phyloP scores from a whole-genome alignment of 306 rosid genomes.

The Gynostemma pentaphyllum region DNA sequence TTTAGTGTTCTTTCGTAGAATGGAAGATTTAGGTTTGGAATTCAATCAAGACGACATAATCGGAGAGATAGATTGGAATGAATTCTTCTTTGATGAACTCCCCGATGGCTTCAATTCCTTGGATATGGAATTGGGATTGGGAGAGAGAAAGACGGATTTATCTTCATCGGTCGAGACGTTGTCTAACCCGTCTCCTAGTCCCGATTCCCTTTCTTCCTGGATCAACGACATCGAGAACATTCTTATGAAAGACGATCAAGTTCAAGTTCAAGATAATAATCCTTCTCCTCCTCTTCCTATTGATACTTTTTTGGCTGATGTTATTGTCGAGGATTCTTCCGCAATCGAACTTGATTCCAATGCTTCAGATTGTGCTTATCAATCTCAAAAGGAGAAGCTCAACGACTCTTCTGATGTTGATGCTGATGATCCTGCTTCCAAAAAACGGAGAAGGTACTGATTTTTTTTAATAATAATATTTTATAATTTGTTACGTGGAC shows the following conservation, averaged over 20 bases:
- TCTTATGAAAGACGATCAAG: slow-evolving; percentile 38
- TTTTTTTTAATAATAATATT: background rate
- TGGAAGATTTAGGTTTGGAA: slow-evolving; percentile 13
- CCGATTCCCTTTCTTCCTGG: slow-evolving; percentile 19
- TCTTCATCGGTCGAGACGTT: slow-evolving; percentile 4
- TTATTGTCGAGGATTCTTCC: background rate
- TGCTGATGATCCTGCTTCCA: slow-evolving; percentile 34
- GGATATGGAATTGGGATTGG: slow-evolving; percentile 2
- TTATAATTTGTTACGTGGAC: background rate
- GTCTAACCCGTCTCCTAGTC: slow-evolving; percentile 10
- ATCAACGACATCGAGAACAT: slow-evolving; percentile 39
- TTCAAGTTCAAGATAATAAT: too few species aligned
- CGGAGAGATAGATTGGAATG: slow-evolving; percentile 25
- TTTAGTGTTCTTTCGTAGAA: background rate
- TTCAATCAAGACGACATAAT: slow-evolving; percentile 11
- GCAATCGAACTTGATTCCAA: slow-evolving; percentile 13
- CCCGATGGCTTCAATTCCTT: slow-evolving; percentile 13
- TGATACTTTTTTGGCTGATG: slow-evolving; percentile 11
- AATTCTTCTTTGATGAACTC: slow-evolving; percentile 13
- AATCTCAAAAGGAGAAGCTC: slow-evolving; percentile 19
- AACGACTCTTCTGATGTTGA: background rate
- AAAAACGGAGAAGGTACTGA: slow-evolving; percentile 45
- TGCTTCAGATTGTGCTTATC: slow-evolving; percentile 14
- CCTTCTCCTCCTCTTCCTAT: background rate
- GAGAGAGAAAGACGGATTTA: too few species aligned